phyloP scores from a whole-genome alignment of 2,329 filamentous ascomycete species.

The Dactylonectria estremocensis region DNA sequence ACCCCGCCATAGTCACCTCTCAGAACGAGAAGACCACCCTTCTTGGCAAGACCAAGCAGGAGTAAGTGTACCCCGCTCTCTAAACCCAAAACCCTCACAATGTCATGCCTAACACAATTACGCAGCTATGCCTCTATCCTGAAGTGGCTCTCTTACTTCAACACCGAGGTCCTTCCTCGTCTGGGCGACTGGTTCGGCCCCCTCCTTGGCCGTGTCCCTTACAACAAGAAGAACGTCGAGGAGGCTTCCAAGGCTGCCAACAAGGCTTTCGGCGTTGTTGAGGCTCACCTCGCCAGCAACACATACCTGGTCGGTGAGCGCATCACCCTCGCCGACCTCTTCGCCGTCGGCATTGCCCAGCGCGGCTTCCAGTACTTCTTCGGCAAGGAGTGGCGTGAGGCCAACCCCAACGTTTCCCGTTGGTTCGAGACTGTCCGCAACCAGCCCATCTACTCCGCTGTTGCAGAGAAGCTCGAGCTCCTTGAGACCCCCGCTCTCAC shows the following conservation, averaged over 20 bases:
- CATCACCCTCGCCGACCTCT: conserved; percentile 95
- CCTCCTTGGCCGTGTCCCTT: conserved; percentile 83
- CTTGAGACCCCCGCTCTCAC: conserved; percentile 85
- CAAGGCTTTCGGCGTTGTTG: conserved; percentile 80
- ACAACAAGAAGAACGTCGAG: conserved; percentile 99
- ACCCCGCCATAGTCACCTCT: conserved; percentile 82
- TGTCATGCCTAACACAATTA: conserved; percentile 43
- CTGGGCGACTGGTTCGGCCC: conserved; percentile 89
- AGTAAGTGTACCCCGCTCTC: conserved; percentile 69
- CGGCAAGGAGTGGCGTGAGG: conserved; percentile 87
- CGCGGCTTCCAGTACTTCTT: conserved; percentile 96
- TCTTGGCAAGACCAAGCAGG: conserved; percentile 99
- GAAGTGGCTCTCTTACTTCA: conserved; percentile 98
- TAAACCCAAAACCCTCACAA: neutral
- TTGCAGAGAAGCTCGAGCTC: conserved; percentile 82
- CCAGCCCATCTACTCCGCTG: conserved; percentile 90
- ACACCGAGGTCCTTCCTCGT: conserved; percentile 83
- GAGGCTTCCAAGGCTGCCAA: conserved; percentile 79
- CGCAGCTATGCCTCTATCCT: conserved; percentile 91
- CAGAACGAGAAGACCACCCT: conserved; percentile 99
- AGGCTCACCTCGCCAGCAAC: conserved; percentile 91
- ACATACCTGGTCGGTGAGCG: conserved; percentile 99
- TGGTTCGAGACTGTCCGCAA: conserved; percentile 97
- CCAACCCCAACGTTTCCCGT: conserved; percentile 88
- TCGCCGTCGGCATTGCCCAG: conserved; percentile 82